Base-by-base conservation (phyloP, 768 basidiomycete species). In the Termitomyces sp. region DNA sequence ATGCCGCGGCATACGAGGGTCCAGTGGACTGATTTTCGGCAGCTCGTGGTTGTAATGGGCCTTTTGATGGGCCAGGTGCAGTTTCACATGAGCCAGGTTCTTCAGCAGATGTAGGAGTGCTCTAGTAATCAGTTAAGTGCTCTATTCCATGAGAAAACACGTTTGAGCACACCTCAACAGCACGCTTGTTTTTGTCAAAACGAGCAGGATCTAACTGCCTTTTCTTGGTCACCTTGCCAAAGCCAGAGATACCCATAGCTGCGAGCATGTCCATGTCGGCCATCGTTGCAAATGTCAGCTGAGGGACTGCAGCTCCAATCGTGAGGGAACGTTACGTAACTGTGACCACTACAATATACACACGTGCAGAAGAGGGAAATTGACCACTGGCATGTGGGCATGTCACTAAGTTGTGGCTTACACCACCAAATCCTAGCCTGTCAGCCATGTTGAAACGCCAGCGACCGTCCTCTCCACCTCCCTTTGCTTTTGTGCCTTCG, bases 221-320 rank as follows among this genome's bases (percentile, higher is more conserved):
- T 71, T 84, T 85, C 68, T 83, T 80, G 26, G 73, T 66, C 44
- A 84, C 71, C 72, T 92, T 94, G 26, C 92, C 92, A 66, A 94
- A 94, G 23, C 88, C 88, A 64, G 83, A 64, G 55, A 94, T 89
- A 6, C 91, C 91, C 87, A 94, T 92, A 11, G 86, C 82, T 2
- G 87, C 84, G 64, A 92, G 79, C 19, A 92, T 71, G 59, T 91
- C 89, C 73, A 78, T 77, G 69, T 85, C 82, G 26, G 73, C 60
- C 75, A 75, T 74, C 50, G 43, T 64, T 40, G 14, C 19, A 9
- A 50, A 21, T 21, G 23, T 17, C 6, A 37, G 35, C 37, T 5
- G 2, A 44, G 44, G 6, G 35, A 7, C 28, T 40, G 10, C 14
- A 17, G 5, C 41, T 11, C n/a, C 8, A 14, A 35, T 14, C 8